Conservation (phyloP, 139 green algal genomes). For the Chlamydomonas sphaeroides region DNA sequence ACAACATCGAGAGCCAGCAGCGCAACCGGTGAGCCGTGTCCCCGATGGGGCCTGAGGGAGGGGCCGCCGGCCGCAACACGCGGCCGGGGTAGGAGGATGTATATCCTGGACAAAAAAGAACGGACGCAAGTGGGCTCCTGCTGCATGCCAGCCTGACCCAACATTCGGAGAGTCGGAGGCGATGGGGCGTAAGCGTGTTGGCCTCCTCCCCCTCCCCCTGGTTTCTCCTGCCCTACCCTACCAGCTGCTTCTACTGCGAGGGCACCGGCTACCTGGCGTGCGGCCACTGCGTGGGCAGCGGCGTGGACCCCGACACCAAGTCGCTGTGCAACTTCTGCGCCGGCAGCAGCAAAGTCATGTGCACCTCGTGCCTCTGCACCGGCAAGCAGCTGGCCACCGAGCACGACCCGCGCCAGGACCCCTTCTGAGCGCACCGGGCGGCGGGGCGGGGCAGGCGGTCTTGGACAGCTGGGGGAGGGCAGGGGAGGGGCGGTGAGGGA, state of each 20-base stretch:
- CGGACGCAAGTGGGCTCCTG: too few relatives aligned
- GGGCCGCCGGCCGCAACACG: background rate
- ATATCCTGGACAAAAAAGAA: too few relatives aligned
- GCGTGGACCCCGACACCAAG: conserved; percentile 43
- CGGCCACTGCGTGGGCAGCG: conserved; percentile 83
- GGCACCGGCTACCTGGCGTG: conserved; percentile 94
- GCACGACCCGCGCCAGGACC: conserved; percentile 92
- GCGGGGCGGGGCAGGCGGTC: too few relatives aligned
- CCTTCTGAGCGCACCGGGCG: conserved; percentile 72
- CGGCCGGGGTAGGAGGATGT: too few relatives aligned
- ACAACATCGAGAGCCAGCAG: conserved; percentile 91
- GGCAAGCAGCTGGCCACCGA: conserved; percentile 93
- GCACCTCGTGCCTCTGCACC: conserved; percentile 96
- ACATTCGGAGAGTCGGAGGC: too few relatives aligned
- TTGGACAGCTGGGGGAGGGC: too few relatives aligned
- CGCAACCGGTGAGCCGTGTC: conserved; percentile 47
- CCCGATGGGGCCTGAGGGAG: background rate
- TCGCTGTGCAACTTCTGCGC: conserved; percentile 59
- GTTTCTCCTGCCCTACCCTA: background rate
- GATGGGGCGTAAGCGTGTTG: too few relatives aligned
- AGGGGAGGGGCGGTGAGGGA: too few relatives aligned
- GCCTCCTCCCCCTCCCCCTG: background rate
- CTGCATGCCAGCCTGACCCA: too few relatives aligned
- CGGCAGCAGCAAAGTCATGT: conserved; percentile 97
- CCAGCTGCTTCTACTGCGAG: conserved; percentile 75